Conservation (phyloP, 176 grass and related monocot species). For the Aegilops longissima region DNA sequence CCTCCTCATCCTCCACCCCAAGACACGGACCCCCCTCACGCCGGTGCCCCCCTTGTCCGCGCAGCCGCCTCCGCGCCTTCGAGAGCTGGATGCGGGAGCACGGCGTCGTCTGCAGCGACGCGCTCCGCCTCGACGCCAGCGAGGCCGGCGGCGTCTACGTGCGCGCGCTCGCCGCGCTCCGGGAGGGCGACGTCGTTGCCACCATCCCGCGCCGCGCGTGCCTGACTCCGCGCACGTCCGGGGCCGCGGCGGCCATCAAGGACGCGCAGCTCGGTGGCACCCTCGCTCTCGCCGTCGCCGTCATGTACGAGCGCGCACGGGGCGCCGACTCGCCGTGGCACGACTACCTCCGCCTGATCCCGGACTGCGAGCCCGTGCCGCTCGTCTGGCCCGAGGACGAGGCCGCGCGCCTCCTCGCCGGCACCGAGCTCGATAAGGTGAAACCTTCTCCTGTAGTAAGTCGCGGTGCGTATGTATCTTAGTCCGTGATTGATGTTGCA, state of each 20-base stretch:
- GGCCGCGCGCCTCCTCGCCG: conserved; percentile 55
- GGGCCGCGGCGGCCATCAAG: conserved; percentile 51
- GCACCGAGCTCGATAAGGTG: conserved; percentile 92
- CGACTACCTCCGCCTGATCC: conserved; percentile 71
- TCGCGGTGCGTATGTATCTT: background rate
- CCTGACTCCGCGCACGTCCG: conserved; percentile 67
- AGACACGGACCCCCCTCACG: background rate
- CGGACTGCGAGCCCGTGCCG: conserved; percentile 71
- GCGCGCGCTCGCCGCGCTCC: conserved; percentile 46
- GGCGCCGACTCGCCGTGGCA: conserved; percentile 59
- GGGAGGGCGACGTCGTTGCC: conserved; percentile 67
- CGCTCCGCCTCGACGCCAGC: conserved; percentile 52
- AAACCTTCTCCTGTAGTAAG: conserved; percentile 6
- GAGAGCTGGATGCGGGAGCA: conserved; percentile 76
- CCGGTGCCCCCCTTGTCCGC: background rate
- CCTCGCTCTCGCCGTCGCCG: conserved; percentile 66
- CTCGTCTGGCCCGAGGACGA: conserved; percentile 74
- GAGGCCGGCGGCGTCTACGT: conserved; percentile 55
- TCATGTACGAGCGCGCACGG: conserved; percentile 78
- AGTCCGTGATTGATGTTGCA: background rate
- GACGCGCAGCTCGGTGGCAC: conserved; percentile 48
- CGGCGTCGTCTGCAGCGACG: conserved; percentile 83
- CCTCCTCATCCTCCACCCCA: background rate
- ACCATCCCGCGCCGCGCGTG: conserved; percentile 78
- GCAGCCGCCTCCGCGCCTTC: conserved; percentile 68